Evolutionary conservation across 495 filamentous ascomycete species (phyloP).

Genomic region (Jackrogersella minutella): DNA sequence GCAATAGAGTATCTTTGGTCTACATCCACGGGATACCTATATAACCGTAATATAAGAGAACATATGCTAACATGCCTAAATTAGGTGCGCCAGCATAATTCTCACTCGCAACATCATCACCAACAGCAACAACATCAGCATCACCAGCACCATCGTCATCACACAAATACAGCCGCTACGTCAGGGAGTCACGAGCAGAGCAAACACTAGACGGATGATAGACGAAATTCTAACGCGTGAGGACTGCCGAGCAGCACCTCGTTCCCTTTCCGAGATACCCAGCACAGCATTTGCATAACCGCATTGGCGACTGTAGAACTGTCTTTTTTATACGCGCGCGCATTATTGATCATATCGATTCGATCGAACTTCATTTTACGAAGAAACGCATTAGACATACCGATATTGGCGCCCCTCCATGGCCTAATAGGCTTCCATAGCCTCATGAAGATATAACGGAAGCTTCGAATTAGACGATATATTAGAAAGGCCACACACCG

Average conservation of each 20-base stretch:
- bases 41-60: background rate
- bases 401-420: slow-evolving; percentile 5
- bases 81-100: slow-evolving; percentile 40
- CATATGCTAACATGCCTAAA: slow-evolving; percentile 5
- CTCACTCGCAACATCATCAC: slow-evolving; percentile 34
- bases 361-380: slow-evolving; percentile 13
- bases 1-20: background rate
- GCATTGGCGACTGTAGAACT: slow-evolving; percentile 19
- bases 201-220: slow-evolving; percentile 20
- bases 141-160: slow-evolving; percentile 40
- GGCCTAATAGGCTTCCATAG: background rate
- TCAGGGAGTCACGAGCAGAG: slow-evolving; percentile 32
- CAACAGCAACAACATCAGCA: slow-evolving; percentile 34
- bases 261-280: slow-evolving; percentile 37
- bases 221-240: background rate
- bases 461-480: slow-evolving; percentile 19
- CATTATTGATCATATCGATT: background rate
- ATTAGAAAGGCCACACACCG: slow-evolving; percentile 25
- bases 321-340: slow-evolving; percentile 4
- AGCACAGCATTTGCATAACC: slow-evolving; percentile 36
- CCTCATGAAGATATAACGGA: slow-evolving; percentile 12
- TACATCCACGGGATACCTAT: background rate
- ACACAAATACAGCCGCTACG: slow-evolving; percentile 25
- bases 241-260: slow-evolving; percentile 12
- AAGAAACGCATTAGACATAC: slow-evolving; percentile 38